These are phyloP conservation scores for Nematocida ausubeli DNA, from an alignment of 371 early-diverging fungal genomes.

Conservation along the genomic window DNA sequence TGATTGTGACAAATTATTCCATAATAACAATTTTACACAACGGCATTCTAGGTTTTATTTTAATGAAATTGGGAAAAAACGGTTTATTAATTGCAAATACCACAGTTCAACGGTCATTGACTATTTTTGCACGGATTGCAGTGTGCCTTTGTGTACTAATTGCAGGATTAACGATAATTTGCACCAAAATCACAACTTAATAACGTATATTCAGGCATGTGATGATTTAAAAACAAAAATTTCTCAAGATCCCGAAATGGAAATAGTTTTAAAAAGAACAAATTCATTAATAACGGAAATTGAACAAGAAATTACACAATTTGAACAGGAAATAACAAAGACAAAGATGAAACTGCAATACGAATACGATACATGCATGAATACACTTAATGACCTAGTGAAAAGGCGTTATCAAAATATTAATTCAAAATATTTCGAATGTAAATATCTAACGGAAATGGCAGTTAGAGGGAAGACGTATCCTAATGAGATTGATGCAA, in stretches of 20 bases:
- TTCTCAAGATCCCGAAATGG: not conserved
- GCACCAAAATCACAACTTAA: slow-evolving; percentile 51
- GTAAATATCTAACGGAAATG: slow-evolving; percentile 20
- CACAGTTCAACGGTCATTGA: slow-evolving; percentile 63
- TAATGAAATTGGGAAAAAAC: slow-evolving; percentile 62
- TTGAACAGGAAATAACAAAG: slow-evolving; percentile 55
- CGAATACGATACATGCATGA: slow-evolving; percentile 59
- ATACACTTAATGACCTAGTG: slow-evolving; percentile 58
- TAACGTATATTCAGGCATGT: slow-evolving; percentile 67
- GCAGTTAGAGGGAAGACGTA: slow-evolving; percentile 52
- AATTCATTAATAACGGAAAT: not conserved
- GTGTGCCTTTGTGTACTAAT: slow-evolving; percentile 64
- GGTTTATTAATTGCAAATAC: slow-evolving; percentile 64
- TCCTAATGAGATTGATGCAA: slow-evolving; percentile 60
- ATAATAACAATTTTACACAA: slow-evolving; percentile 63
- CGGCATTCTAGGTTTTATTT: slow-evolving; percentile 67
- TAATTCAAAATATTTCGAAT: slow-evolving; percentile 64
- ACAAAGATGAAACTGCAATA: slow-evolving; percentile 55
- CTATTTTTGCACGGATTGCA: slow-evolving; percentile 66
- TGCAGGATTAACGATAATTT: slow-evolving; percentile 62
- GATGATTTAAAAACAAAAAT: slow-evolving; percentile 42
- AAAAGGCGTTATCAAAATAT: slow-evolving; percentile 61
- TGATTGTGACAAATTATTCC: slow-evolving; percentile 66
- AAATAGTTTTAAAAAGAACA: not conserved
- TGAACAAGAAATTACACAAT: slow-evolving; percentile 55